Evolutionary conservation across 75 land plant genomes (phyloP).

Genomic region (Cupressus sempervirens): DNA sequence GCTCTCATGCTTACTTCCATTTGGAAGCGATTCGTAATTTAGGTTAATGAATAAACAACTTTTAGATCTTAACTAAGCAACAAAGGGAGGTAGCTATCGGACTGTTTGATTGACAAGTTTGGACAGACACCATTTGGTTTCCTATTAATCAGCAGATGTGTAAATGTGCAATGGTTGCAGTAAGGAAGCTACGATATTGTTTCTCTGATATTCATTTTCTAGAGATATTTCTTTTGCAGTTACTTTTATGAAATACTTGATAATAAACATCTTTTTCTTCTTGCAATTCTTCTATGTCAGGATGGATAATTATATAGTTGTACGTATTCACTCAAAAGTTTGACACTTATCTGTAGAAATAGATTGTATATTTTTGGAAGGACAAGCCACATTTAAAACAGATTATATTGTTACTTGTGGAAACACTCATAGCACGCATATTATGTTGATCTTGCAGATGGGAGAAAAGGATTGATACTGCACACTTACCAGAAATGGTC

Average conservation of each 20-base stretch:
- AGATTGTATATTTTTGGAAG: background rate
- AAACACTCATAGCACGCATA: background rate
- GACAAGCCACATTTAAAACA: background rate
- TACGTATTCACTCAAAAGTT: background rate
- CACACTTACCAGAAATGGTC: constrained; percentile 94
- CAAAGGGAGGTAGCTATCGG: background rate
- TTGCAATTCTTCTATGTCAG: background rate
- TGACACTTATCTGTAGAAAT: background rate
- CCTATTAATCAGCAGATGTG: background rate
- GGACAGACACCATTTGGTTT: background rate
- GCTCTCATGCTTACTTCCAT: background rate
- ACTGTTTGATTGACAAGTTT: background rate
- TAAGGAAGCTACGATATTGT: background rate
- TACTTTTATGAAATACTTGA: background rate
- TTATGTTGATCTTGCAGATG: constrained; percentile 43
- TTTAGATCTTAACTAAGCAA: background rate
- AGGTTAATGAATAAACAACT: background rate
- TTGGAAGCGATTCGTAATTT: background rate
- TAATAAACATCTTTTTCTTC: background rate
- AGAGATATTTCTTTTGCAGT: background rate
- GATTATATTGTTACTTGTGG: background rate
- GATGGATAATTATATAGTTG: background rate
- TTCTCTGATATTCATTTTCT: background rate
- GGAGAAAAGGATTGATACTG: constrained; percentile 72
- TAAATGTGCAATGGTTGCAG: background rate